Evolutionary conservation across 2,329 filamentous ascomycete species (phyloP).

Genomic region (Ophiostoma ulmi): DNA sequence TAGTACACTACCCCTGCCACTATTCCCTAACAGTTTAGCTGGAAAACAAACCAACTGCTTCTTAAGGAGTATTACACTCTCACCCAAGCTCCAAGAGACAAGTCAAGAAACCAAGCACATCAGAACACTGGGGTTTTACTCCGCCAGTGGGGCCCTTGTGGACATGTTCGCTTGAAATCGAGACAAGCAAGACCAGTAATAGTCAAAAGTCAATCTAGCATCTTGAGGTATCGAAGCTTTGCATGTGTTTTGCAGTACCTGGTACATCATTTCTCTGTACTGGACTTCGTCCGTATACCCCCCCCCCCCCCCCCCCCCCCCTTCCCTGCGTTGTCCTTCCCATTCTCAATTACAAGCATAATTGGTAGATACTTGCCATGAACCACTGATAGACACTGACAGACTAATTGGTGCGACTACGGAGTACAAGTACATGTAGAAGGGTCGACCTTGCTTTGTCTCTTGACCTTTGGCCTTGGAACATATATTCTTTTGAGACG

Average conservation of each 20-base stretch:
- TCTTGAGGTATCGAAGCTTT: not conserved
- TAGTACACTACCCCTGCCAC: not conserved
- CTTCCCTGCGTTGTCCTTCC: not conserved
- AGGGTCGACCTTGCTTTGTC: not conserved
- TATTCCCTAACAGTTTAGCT: slow-evolving; percentile 1
- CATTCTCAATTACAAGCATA: too few species aligned
- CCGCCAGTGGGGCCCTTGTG: not conserved
- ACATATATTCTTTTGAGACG: not conserved
- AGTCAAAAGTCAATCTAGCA: not conserved
- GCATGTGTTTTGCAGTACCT: not conserved
- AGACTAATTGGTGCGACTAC: not conserved
- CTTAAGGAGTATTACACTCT: not conserved
- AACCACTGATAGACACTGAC: too few species aligned
- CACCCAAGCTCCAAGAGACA: not conserved
- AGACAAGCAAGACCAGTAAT: not conserved
- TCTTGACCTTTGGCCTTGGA: not conserved
- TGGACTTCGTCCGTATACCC: not conserved
- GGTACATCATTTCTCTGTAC: not conserved
- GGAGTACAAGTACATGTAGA: slow-evolving; percentile 2
- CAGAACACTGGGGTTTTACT: not conserved
- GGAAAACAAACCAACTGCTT: not conserved
- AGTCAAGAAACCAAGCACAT: not conserved
- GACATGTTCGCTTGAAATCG: not conserved
- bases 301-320: too few species aligned
- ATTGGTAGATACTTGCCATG: not conserved